These are phyloP conservation scores for Gymnopilus dilepis DNA, from an alignment of 768 basidiomycete genomes.

Conservation along the genomic window DNA sequence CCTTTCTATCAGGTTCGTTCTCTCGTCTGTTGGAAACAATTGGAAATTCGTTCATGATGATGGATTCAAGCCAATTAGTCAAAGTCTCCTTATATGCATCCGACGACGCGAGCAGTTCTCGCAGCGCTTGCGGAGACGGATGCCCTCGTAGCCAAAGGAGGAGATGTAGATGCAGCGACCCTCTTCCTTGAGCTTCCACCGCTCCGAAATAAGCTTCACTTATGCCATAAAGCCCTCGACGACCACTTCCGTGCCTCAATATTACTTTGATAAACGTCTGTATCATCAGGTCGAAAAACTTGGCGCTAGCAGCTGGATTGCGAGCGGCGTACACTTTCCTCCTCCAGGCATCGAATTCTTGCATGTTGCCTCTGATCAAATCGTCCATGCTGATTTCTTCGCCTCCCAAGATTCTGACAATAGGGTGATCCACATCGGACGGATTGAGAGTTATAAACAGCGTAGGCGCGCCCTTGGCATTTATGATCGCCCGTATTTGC, in stretches of 20 bases:
- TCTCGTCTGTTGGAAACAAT: neutral
- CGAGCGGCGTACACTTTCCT: neutral
- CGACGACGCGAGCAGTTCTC: neutral
- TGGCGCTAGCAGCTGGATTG: neutral
- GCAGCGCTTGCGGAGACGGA: neutral
- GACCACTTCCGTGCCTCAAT: neutral
- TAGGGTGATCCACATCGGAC: neutral
- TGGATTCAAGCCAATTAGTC: neutral
- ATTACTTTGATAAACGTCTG: neutral
- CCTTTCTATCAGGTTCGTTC: neutral
- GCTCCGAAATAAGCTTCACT: neutral
- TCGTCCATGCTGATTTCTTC: neutral
- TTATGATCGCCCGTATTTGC: neutral
- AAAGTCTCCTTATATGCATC: neutral
- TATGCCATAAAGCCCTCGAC: neutral
- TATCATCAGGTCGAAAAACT: neutral
- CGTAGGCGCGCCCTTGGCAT: neutral
- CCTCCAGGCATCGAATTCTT: neutral
- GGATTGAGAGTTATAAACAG: neutral
- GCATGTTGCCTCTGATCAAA: neutral
- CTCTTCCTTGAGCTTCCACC: neutral
- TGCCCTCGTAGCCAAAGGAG: neutral
- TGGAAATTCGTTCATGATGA: neutral
- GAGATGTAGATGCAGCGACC: neutral
- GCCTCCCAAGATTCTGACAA: neutral